These are phyloP conservation scores for Aureococcus anophagefferens DNA, from an alignment of 108 stramenopile species.

Conservation along the genomic window DNA sequence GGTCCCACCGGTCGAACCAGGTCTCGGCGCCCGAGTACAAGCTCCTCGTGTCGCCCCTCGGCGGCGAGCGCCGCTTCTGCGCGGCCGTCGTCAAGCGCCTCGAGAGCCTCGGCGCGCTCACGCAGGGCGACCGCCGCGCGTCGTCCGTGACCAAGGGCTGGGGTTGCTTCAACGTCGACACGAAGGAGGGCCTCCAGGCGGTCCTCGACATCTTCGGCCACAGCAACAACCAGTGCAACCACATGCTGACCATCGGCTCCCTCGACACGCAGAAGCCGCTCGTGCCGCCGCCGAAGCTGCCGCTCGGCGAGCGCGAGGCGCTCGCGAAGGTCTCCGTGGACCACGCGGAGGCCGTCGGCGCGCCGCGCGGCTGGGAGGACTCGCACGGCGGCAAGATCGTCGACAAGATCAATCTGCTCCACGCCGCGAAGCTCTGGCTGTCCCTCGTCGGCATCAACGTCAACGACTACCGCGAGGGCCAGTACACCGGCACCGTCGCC, in stretches of 20 bases:
- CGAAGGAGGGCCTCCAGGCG: neutral
- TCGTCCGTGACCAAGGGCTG: neutral
- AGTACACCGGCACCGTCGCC: neutral
- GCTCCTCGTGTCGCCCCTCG: constrained; percentile 9
- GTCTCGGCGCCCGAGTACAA: constrained; percentile 16
- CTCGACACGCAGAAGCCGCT: neutral
- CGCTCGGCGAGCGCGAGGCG: neutral
- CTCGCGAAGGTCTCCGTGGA: neutral
- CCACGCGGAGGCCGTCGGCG: neutral
- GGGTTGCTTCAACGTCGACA: neutral
- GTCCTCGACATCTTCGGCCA: neutral
- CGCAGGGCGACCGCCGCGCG: constrained; percentile 28
- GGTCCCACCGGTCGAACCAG: constrained; percentile 31
- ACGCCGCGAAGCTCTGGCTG: neutral
- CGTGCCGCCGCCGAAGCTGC: neutral
- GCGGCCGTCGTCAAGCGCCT: constrained; percentile 37
- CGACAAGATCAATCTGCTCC: neutral
- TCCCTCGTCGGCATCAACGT: neutral
- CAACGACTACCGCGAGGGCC: neutral
- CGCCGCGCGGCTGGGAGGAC: neutral
- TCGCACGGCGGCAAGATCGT: neutral
- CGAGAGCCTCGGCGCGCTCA: constrained; percentile 31
- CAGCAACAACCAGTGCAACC: neutral
- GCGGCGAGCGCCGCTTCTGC: constrained; percentile 36
- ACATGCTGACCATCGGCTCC: too few species aligned